These are phyloP conservation scores for Xylariomycetidae sp. DNA, from an alignment of 2,329 filamentous ascomycete genomes.

Conservation along the genomic window DNA sequence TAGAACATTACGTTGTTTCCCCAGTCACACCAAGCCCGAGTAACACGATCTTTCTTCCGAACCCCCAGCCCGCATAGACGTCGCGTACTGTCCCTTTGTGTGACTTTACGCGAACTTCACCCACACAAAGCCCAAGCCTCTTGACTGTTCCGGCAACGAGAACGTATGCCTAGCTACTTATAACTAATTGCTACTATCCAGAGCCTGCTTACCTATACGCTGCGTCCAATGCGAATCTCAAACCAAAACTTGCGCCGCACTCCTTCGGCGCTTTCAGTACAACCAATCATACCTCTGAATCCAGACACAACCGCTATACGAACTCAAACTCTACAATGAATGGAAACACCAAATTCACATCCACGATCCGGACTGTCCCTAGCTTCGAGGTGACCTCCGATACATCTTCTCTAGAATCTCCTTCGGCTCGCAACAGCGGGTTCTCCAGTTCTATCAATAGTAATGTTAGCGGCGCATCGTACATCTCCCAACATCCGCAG, in stretches of 20 bases:
- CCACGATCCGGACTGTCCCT: conserved; percentile 54
- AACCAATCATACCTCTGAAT: conserved; percentile 16
- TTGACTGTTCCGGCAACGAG: conserved; percentile 5
- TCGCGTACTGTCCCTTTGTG: conserved; percentile 5
- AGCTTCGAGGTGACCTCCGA: conserved; percentile 47
- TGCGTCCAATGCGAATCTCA: conserved; percentile 16
- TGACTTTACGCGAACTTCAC: conserved; percentile 1
- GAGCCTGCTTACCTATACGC: conserved; percentile 15
- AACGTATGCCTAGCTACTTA: conserved; percentile 4
- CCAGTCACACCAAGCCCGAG: conserved; percentile 4
- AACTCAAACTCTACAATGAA: conserved; percentile 7
- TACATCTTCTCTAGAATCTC: conserved; percentile 32
- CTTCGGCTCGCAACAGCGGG: conserved; percentile 41
- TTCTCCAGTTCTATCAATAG: conserved; percentile 55
- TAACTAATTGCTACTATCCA: conserved; percentile 16
- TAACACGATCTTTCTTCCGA: conserved; percentile 2
- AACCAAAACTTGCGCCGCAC: conserved; percentile 16
- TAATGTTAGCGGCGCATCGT: conserved; percentile 44
- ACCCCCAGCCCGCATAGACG: conserved; percentile 2
- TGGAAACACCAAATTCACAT: conserved; percentile 30
- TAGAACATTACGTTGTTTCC: conserved; percentile 7
- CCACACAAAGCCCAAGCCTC: conserved; percentile 14
- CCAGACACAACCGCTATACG: conserved; percentile 14
- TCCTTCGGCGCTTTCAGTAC: conserved; percentile 15
- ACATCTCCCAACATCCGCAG: conserved; percentile 31